Evolutionary conservation across 352 stramenopile genomes (phyloP).

Genomic region (Phytophthora multivora): DNA sequence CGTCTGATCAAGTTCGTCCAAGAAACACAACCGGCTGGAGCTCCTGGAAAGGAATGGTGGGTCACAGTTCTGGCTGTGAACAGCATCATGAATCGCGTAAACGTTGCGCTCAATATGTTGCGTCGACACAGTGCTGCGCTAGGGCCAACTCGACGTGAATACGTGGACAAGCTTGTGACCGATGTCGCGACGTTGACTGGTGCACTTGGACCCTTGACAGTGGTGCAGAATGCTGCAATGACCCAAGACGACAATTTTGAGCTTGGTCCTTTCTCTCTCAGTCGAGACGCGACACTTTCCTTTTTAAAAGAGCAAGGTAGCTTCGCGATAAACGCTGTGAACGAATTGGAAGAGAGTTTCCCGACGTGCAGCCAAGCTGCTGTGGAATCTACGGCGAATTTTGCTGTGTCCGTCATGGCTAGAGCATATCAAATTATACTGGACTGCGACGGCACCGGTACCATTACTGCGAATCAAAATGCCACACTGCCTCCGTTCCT

Average conservation of each 20-base stretch:
- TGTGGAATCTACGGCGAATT: slow-evolving; percentile 29
- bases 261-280: slow-evolving; percentile 22
- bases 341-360: slow-evolving; percentile 21
- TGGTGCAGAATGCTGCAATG: slow-evolving; percentile 5
- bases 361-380: slow-evolving; percentile 23
- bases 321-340: slow-evolving; percentile 27
- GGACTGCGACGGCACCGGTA: slow-evolving; percentile 7
- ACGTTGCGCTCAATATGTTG: slow-evolving; percentile 17
- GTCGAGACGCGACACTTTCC: slow-evolving; percentile 16
- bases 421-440: slow-evolving; percentile 15
- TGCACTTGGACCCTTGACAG: slow-evolving; percentile 25
- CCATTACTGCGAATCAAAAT: neutral
- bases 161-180: slow-evolving; percentile 31
- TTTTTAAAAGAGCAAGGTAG: slow-evolving; percentile 42
- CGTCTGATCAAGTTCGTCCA: slow-evolving; percentile 23
- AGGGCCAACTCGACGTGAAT: slow-evolving; percentile 7
- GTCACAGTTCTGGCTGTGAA: slow-evolving; percentile 35
- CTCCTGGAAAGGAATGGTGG: slow-evolving; percentile 36
- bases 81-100: slow-evolving; percentile 27
- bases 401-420: slow-evolving; percentile 28
- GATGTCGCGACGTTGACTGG: slow-evolving; percentile 26
- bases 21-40: slow-evolving; percentile 13
- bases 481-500: slow-evolving; percentile 22
- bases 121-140: neutral
- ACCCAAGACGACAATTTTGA: slow-evolving; percentile 18